Evolutionary conservation across 805 yeast genomes (phyloP).

Genomic region (Jamesozyma piceae): DNA sequence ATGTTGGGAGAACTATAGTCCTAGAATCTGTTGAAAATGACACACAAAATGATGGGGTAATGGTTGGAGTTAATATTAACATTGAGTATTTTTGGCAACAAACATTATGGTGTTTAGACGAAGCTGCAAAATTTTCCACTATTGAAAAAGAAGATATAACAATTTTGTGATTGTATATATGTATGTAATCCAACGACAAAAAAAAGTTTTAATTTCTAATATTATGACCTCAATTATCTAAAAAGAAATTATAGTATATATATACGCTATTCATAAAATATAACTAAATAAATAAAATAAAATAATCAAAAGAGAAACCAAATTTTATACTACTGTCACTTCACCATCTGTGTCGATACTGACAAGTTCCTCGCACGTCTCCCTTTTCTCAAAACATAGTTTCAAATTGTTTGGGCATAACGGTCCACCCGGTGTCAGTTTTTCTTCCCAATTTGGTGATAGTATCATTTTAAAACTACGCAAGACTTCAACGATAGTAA

Average conservation of each 20-base stretch:
- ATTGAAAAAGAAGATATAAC: slow-evolving; percentile 12
- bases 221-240: too few species aligned
- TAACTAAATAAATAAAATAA: background rate
- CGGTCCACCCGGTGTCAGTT: slow-evolving; percentile 51
- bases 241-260: background rate
- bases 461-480: slow-evolving; percentile 30
- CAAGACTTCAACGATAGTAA: slow-evolving; percentile 33
- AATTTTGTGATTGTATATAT: too few species aligned
- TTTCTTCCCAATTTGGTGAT: slow-evolving; percentile 40
- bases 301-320: too few species aligned
- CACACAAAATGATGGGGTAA: slow-evolving; percentile 27
- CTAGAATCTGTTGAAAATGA: slow-evolving; percentile 23
- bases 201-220: too few species aligned
- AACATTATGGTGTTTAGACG: slow-evolving; percentile 32
- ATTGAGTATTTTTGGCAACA: slow-evolving; percentile 40
- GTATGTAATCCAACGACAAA: background rate
- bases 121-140: slow-evolving; percentile 29
- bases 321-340: background rate
- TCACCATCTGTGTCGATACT: background rate
- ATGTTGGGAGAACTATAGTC: slow-evolving; percentile 47
- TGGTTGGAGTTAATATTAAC: slow-evolving; percentile 34
- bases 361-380: background rate
- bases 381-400: slow-evolving; percentile 15
- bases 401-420: slow-evolving; percentile 38
- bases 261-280: background rate